Conservation (phyloP, 208 protist species). For the Trypanosoma theileri region DNA sequence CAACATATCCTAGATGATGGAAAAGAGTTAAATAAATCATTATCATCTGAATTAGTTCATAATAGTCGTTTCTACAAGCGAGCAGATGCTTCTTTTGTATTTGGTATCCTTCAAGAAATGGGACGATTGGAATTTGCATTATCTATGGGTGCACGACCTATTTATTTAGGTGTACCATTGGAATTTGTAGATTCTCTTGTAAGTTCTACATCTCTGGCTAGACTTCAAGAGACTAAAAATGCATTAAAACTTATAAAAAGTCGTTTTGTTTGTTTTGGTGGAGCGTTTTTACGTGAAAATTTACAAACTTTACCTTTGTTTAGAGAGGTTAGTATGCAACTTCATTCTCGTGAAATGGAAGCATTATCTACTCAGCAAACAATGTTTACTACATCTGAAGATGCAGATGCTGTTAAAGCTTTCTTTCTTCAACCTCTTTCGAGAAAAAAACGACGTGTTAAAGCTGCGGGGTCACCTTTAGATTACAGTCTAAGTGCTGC, state of each 20-base stretch:
- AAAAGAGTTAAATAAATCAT: not conserved
- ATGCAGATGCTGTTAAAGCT: slow-evolving; percentile 1
- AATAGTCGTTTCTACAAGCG: not conserved
- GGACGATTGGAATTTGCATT: slow-evolving; percentile 14
- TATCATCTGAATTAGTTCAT: not conserved
- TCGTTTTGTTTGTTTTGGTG: slow-evolving; percentile 15
- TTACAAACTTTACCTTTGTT: slow-evolving; percentile 14
- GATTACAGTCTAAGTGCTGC: slow-evolving; percentile 4
- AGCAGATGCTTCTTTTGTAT: slow-evolving; percentile 23
- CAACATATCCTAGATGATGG: not conserved
- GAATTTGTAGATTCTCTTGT: slow-evolving; percentile 1
- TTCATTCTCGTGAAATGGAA: not conserved
- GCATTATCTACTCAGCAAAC: not conserved
- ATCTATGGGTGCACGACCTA: slow-evolving; percentile 25
- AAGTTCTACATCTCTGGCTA: not conserved
- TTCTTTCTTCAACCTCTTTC: slow-evolving; percentile 13
- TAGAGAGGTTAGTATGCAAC: slow-evolving; percentile 4
- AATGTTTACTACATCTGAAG: slow-evolving; percentile 3
- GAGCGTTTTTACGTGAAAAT: slow-evolving; percentile 6
- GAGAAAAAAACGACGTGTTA: not conserved
- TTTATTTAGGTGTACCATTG: not conserved
- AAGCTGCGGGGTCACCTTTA: not conserved
- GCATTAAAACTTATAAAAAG: not conserved
- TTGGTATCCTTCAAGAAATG: slow-evolving; percentile 13
- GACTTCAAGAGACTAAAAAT: slow-evolving; percentile 21